Evolutionary conservation across 495 filamentous ascomycete species (phyloP), one percentile per base, ranked within the genome.

Genomic region (Pseudomonodictys pantanalensis): DNA sequence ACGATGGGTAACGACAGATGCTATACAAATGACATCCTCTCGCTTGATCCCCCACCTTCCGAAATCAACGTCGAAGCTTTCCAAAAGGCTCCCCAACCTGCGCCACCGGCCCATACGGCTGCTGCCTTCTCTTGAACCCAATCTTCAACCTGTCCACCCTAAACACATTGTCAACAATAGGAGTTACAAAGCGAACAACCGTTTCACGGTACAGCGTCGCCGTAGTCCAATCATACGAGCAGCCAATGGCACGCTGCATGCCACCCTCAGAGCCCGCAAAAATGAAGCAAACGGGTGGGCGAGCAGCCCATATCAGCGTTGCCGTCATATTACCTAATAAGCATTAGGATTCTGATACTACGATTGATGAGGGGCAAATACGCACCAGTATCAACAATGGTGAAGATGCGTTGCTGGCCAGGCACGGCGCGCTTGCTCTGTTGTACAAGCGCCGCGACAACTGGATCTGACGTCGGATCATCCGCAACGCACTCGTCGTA

Each of bases 261-360:
- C 74, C 76, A 18, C 75, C 76, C 58, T 75, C 75, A 12, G 54
- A 48, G 12, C 73, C 76, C 41, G 62, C 70, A 41, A 76, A 46
- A 25, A 77, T 47, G 23, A 71, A 65, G 23, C 67, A 71, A 11
- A 68, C 62, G 18, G 75, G 76, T n/a, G 70, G 76, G 26, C 69
- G 60, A 26, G 59, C 67, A 18, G 74, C 76, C 8, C 44, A 26
- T 54, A 77, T 73, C 8, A 71, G 55, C 1, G 63, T 75, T 26
- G 71, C 74, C 46, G 58, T 73, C 76, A 69, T 69, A 6, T 55
- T 64, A 25, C 49, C 26, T 57, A 68, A 68, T 26, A 33, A 5
- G n/a, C 29, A 32, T 39, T 62, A 65, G 23, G 17, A 6, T 29
- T 26, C 3, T 25, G 7, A 39, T 33, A 10, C 20, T 56, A 28